Base-by-base conservation (phyloP, 306 rosid species). In the Vicia sativa region DNA sequence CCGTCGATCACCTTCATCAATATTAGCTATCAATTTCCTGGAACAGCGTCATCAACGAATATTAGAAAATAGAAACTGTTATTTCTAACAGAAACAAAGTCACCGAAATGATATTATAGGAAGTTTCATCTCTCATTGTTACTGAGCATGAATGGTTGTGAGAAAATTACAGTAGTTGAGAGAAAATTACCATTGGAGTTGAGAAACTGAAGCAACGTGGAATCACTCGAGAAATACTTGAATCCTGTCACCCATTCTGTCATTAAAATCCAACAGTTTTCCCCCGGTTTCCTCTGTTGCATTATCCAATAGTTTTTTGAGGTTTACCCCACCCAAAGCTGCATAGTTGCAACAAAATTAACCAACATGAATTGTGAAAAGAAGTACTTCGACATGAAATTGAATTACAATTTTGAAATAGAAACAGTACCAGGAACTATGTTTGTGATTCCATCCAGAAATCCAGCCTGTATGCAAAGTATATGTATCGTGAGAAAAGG, bases 271-370 rank as follows among this genome's bases (percentile, higher is more conserved):
- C 65, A 92, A 66, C 59, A 74, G 77, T 72, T 87, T 92, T 35
- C 98, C 98, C 65, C 98, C 98, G 10, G 70, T 65, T 80, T 83
- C 98, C 44, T 81, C 91, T 11, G 93, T 79, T 14, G 93, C 96
- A 77, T 83, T 86, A 78, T 86, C 85, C 82, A 92, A 75, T 79
- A 90, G 67, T 61, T 69, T 87, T 82, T 87, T 92, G 88, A 92
- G 77, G 77, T 92, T 92, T 50, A 89, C 77, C 1, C 98, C 96
- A 12, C 86, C 96, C 77, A 92, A 80, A 78, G 96, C 98, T 89
- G 88, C 71, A 26, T 39, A 69, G 44, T 74, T 14, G 50, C 53
- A 41, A 72, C 49, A 41, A 42, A 29, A 75, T 35, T 65, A 49
- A 48, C 50, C 38, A n/a, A 57, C 34, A 41, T 3, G n/a, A 55